Conservation (phyloP, 75 land plant species). For the Cunninghamia lanceolata region DNA sequence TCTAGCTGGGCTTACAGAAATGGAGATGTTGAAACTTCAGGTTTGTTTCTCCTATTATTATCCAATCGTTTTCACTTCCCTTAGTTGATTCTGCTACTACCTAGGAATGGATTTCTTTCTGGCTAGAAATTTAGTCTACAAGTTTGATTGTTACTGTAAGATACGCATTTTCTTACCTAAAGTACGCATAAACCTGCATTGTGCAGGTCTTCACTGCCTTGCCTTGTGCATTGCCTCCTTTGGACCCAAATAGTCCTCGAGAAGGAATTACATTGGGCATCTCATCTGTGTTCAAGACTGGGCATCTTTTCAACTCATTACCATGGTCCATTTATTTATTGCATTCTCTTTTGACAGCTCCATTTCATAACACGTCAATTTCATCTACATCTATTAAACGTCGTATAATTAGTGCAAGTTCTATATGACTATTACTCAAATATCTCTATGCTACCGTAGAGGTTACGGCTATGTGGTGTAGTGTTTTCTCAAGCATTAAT, state of each 20-base stretch:
- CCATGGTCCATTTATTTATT: too few species aligned
- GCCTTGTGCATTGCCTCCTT: conserved; percentile 42
- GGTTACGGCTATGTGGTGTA: too few species aligned
- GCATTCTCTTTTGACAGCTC: too few species aligned
- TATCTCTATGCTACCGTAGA: too few species aligned
- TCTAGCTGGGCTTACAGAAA: conserved; percentile 32
- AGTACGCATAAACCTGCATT: background rate
- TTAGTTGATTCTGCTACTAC: background rate
- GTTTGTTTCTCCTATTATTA: conserved; percentile 6
- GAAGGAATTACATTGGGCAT: conserved; percentile 23
- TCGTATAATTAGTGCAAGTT: too few species aligned
- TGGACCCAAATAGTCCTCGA: conserved; percentile 17
- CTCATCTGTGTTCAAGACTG: conserved; percentile 29
- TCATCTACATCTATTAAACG: too few species aligned
- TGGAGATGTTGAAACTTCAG: conserved; percentile 47
- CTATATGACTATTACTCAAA: too few species aligned
- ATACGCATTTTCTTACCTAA: background rate
- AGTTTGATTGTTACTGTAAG: background rate
- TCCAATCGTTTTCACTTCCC: background rate
- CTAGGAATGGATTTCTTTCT: background rate
- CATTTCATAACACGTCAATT: too few species aligned
- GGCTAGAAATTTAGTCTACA: background rate
- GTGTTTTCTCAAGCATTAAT: too few species aligned
- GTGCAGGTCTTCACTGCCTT: conserved; percentile 42
- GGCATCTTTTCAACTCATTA: too few species aligned